Evolutionary conservation across 345 rosid species (phyloP).

Genomic region (Melaleuca alternifolia): DNA sequence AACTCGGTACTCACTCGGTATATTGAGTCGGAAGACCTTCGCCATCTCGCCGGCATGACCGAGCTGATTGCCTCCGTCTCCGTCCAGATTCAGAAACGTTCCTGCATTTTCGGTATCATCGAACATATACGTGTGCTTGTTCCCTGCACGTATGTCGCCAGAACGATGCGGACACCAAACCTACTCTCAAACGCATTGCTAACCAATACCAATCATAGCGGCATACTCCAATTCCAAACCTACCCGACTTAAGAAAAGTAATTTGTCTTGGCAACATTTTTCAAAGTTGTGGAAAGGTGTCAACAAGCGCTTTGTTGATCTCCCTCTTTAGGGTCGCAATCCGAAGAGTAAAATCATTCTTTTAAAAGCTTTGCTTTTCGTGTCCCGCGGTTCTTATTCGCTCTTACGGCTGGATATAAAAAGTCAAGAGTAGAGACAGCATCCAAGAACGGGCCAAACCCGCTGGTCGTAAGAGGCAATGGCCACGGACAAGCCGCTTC

Average conservation of each 20-base stretch:
- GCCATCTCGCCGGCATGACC: not conserved
- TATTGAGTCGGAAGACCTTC: not conserved
- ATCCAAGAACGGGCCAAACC: not conserved
- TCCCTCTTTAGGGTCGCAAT: not conserved
- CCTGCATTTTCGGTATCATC: not conserved
- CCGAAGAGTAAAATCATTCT: not conserved
- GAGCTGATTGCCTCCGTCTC: not conserved
- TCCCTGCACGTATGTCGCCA: not conserved
- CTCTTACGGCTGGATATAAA: not conserved
- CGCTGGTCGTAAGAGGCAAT: not conserved
- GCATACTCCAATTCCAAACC: not conserved
- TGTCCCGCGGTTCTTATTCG: not conserved
- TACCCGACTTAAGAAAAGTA: not conserved
- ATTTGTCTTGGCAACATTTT: not conserved
- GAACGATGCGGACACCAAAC: not conserved
- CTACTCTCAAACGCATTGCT: not conserved
- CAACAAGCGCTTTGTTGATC: not conserved
- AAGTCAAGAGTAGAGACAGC: not conserved
- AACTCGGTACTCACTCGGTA: not conserved
- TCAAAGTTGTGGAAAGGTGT: not conserved
- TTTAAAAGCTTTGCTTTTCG: not conserved
- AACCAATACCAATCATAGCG: not conserved
- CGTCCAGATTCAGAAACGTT: not conserved
- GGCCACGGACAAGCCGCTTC: not conserved
- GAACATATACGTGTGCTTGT: not conserved